Percentiles rank a stretch among this genome's conserved stretches.
Evolutionary conservation across 1,139 yeast species (phyloP).

Genomic region (Meyerozyma smithsonii): DNA sequence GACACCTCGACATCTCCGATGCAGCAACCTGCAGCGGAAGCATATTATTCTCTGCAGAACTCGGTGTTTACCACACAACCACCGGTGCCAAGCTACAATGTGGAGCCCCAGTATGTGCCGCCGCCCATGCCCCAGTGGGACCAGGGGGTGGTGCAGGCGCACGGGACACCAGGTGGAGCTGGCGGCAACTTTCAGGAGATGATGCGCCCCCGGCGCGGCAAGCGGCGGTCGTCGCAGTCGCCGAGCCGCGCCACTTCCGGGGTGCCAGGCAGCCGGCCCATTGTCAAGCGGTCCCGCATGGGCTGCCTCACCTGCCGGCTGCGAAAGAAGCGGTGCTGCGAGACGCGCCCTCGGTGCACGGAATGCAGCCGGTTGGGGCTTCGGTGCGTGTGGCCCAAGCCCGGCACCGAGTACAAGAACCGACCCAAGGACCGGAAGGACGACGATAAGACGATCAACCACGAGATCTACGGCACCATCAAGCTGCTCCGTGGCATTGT

Average conservation of each 20-base stretch:
- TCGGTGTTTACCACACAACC: constrained; percentile 1
- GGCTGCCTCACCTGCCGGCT: constrained; percentile 46
- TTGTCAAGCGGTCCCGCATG: constrained; percentile 36
- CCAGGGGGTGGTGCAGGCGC: neutral
- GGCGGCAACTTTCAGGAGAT: neutral
- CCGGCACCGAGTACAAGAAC: constrained; percentile 46
- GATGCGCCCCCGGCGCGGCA: neutral
- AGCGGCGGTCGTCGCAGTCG: neutral
- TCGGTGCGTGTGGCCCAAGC: constrained; percentile 47
- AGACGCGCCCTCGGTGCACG: constrained; percentile 37
- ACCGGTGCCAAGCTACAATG: neutral
- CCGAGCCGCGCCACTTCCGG: neutral
- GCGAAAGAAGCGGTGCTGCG: constrained; percentile 43
- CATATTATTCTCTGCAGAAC: neutral
- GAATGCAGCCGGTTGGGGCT: constrained; percentile 40
- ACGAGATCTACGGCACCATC: constrained; percentile 54
- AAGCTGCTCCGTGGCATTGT: constrained; percentile 61
- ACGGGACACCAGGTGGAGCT: neutral
- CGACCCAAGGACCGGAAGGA: constrained; percentile 45
- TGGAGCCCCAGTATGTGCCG: neutral
- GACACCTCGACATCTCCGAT: neutral
- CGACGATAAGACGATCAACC: constrained; percentile 43
- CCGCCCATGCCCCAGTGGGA: neutral
- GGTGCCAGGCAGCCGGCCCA: constrained; percentile 10
- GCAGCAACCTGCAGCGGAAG: neutral